Evolutionary conservation across 2,329 filamentous ascomycete species (phyloP).

Genomic region (Pseudogymnoascus sp.): DNA sequence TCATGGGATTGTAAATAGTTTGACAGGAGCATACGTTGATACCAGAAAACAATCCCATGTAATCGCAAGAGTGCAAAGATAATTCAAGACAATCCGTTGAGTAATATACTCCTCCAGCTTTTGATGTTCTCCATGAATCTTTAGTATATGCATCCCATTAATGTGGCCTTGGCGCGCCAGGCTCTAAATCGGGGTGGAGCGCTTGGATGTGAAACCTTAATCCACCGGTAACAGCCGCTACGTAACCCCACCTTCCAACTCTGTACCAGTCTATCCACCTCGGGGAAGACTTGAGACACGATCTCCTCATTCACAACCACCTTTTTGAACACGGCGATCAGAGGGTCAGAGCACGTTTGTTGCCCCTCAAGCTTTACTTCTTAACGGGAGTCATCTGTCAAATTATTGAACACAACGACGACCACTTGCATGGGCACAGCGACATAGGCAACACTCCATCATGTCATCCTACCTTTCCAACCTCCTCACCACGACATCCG

Average conservation of each 20-base stretch:
- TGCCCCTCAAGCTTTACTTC: background rate
- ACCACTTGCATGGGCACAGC: background rate
- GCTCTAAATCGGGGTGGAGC: constrained; percentile 2
- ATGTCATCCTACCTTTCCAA: constrained; percentile 81
- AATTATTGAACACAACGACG: background rate
- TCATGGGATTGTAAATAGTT: constrained; percentile 4
- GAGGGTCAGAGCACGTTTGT: background rate
- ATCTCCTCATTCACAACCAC: constrained; percentile 1
- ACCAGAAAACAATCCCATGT: background rate
- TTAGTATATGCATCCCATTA: background rate
- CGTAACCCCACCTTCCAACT: constrained; percentile 7
- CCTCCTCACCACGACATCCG: constrained; percentile 56
- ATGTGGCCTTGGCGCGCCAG: constrained; percentile 5
- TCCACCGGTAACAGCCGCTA: constrained; percentile 1
- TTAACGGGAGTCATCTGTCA: background rate
- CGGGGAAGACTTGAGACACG: constrained; percentile 4
- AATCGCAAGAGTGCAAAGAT: background rate
- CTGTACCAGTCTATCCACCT: background rate
- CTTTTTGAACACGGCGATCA: background rate
- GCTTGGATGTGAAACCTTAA: constrained; percentile 6
- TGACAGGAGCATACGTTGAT: constrained; percentile 1
- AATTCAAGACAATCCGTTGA: background rate
- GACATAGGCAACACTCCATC: background rate
- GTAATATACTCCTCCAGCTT: background rate
- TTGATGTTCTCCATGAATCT: background rate